Percentiles rank a stretch among this genome's conserved stretches.
Evolutionary conservation across 768 basidiomycete species (phyloP).

Genomic region (Mrakia blollopis): DNA sequence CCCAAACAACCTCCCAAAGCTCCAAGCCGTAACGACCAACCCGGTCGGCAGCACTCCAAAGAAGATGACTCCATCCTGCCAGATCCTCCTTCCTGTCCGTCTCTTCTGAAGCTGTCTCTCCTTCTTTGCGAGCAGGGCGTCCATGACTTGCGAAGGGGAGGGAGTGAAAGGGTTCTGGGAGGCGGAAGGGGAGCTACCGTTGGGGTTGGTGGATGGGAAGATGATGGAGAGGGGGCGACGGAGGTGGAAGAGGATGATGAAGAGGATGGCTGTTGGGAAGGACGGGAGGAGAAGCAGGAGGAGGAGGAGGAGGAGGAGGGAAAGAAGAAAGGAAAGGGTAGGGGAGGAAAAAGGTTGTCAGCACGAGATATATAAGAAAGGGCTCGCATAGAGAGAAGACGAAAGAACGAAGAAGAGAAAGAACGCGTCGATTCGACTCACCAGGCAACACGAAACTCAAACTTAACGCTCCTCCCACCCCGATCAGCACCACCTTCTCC

Average conservation of each 20-base stretch:
- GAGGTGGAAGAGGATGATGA: slow-evolving; percentile 62
- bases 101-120: slow-evolving; percentile 74
- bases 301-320: not conserved
- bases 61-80: slow-evolving; percentile 84
- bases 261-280: slow-evolving; percentile 11
- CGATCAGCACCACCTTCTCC: slow-evolving; percentile 18
- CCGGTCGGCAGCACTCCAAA: slow-evolving; percentile 61
- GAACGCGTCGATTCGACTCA: not conserved
- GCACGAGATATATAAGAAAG: not conserved
- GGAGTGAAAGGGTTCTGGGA: slow-evolving; percentile 22
- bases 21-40: slow-evolving; percentile 57
- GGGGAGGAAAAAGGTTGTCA: not conserved
- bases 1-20: slow-evolving; percentile 52
- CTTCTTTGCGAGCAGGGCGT: slow-evolving; percentile 69
- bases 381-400: not conserved
- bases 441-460: slow-evolving; percentile 24
- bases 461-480: slow-evolving; percentile 11
- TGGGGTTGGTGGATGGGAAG: slow-evolving; percentile 44
- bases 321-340: not conserved
- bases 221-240: slow-evolving; percentile 77
- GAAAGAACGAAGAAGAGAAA: too few species aligned
- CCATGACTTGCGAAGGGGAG: slow-evolving; percentile 47
- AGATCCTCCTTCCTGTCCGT: slow-evolving; percentile 63
- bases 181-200: slow-evolving; percentile 8
- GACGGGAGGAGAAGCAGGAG: too few species aligned